Evolutionary conservation across 148 eudicot genomes (phyloP).

Genomic region (Rhododendron ferrugineum): DNA sequence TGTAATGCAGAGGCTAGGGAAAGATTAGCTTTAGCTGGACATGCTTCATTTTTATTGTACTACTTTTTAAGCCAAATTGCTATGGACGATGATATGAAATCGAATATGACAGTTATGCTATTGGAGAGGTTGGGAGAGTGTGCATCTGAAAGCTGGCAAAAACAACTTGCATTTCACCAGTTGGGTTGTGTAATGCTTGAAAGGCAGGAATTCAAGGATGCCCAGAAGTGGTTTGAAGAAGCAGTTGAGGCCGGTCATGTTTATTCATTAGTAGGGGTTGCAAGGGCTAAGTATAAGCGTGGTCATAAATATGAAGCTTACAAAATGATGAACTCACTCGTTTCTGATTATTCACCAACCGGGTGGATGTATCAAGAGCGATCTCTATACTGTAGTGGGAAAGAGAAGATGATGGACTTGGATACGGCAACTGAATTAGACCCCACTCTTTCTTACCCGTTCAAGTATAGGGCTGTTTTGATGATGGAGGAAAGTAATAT

Average conservation of each 20-base stretch:
- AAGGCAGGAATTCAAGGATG: slow-evolving; percentile 71
- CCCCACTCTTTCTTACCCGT: slow-evolving; percentile 75
- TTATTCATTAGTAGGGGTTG: slow-evolving; percentile 76
- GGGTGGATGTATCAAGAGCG: slow-evolving; percentile 98
- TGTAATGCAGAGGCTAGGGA: slow-evolving; percentile 55
- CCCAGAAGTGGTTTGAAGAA: slow-evolving; percentile 74
- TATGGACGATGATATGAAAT: slow-evolving; percentile 68
- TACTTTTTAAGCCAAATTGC: slow-evolving; percentile 71
- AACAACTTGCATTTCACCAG: slow-evolving; percentile 64
- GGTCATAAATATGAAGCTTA: slow-evolving; percentile 77
- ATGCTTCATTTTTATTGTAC: slow-evolving; percentile 64
- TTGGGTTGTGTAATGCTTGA: slow-evolving; percentile 85
- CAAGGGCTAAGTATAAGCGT: slow-evolving; percentile 71
- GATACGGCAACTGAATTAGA: slow-evolving; percentile 64
- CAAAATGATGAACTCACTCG: slow-evolving; percentile 56
- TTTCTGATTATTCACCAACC: slow-evolving; percentile 51
- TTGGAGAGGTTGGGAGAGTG: slow-evolving; percentile 66
- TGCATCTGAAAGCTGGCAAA: slow-evolving; percentile 64
- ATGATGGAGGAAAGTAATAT: slow-evolving; percentile 42
- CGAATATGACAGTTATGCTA: slow-evolving; percentile 61
- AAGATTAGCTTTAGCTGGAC: slow-evolving; percentile 51
- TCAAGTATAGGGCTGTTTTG: slow-evolving; percentile 68
- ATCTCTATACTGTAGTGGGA: slow-evolving; percentile 63
- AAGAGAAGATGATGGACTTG: slow-evolving; percentile 68
- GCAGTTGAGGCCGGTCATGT: slow-evolving; percentile 67